Evolutionary conservation across 2,329 filamentous ascomycete genomes (phyloP).

Genomic region (Aspergillus novoparasiticus): DNA sequence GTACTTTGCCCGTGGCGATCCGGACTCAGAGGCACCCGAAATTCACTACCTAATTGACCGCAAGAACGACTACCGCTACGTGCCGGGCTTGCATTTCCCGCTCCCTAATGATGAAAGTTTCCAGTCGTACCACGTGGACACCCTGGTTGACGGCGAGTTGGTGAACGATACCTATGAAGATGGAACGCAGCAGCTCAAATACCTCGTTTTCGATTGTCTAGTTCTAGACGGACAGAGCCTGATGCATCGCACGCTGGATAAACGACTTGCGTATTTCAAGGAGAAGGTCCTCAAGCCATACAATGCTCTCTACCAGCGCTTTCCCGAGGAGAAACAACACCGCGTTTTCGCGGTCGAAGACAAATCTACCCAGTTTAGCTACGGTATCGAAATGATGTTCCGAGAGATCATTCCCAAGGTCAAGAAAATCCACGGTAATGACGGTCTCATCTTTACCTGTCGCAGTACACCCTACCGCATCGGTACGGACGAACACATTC

Average conservation of each 20-base stretch:
- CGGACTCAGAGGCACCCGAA: conserved; percentile 63
- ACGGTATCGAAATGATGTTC: conserved; percentile 92
- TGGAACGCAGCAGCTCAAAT: conserved; percentile 72
- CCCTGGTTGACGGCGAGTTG: conserved; percentile 89
- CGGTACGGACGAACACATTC: conserved; percentile 88
- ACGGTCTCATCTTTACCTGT: conserved; percentile 98
- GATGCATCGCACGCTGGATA: conserved; percentile 80
- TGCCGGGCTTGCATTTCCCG: conserved; percentile 81
- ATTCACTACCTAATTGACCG: conserved; percentile 93
- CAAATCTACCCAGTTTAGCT: conserved; percentile 87
- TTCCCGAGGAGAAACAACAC: conserved; percentile 67
- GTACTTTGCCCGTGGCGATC: conserved; percentile 68
- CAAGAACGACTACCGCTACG: conserved; percentile 94
- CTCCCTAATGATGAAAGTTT: conserved; percentile 62
- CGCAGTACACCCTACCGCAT: conserved; percentile 81
- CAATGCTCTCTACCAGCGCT: conserved; percentile 72
- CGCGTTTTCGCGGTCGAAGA: conserved; percentile 82
- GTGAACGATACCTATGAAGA: conserved; percentile 77
- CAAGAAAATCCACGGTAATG: conserved; percentile 77
- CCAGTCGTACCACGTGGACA: conserved; percentile 72
- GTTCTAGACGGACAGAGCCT: conserved; percentile 75
- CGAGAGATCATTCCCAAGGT: conserved; percentile 78
- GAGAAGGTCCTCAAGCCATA: conserved; percentile 78
- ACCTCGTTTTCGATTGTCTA: conserved; percentile 91
- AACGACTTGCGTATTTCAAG: conserved; percentile 84